These are phyloP conservation scores for Pulveroboletus ravenelii DNA, from an alignment of 768 basidiomycete species.

Conservation along the genomic window DNA sequence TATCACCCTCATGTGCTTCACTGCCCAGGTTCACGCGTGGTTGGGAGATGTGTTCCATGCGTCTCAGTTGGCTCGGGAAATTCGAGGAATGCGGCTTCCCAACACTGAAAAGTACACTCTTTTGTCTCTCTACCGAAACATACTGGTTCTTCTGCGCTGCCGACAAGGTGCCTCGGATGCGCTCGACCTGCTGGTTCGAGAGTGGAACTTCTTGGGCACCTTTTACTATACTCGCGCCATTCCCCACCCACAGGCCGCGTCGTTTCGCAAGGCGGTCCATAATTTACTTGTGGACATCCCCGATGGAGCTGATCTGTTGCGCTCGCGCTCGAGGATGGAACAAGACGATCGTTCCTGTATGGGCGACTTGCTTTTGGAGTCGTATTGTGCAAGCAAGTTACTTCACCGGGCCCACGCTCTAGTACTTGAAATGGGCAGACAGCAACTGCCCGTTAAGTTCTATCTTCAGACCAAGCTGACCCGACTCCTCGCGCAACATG, in stretches of 20 bases:
- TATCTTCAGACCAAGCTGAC: constrained; percentile 35
- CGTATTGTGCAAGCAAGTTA: constrained; percentile 30
- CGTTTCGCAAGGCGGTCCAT: constrained; percentile 29
- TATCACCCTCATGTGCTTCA: constrained; percentile 25
- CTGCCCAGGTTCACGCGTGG: constrained; percentile 34
- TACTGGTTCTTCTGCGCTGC: constrained; percentile 35
- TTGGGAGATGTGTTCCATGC: constrained; percentile 36
- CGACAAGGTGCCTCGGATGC: constrained; percentile 31
- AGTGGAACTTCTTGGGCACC: constrained; percentile 33
- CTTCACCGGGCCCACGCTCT: constrained; percentile 38
- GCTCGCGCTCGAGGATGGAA: constrained; percentile 21
- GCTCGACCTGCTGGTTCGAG: constrained; percentile 37
- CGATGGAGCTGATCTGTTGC: constrained; percentile 29
- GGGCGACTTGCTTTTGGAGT: constrained; percentile 40
- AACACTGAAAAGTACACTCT: constrained; percentile 21
- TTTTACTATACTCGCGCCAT: constrained; percentile 13
- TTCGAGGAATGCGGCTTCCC: constrained; percentile 17
- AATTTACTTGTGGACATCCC: constrained; percentile 28
- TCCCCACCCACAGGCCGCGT: constrained; percentile 9
- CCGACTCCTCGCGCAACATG: constrained; percentile 38
- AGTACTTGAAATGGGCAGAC: constrained; percentile 37
- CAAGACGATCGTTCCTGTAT: constrained; percentile 26
- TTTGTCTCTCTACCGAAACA: constrained; percentile 33
- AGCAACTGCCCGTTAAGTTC: constrained; percentile 28
- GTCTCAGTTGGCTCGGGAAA: constrained; percentile 22